Evolutionary conservation across 148 eudicot species (phyloP).

Genomic region (Bassia scoparia): DNA sequence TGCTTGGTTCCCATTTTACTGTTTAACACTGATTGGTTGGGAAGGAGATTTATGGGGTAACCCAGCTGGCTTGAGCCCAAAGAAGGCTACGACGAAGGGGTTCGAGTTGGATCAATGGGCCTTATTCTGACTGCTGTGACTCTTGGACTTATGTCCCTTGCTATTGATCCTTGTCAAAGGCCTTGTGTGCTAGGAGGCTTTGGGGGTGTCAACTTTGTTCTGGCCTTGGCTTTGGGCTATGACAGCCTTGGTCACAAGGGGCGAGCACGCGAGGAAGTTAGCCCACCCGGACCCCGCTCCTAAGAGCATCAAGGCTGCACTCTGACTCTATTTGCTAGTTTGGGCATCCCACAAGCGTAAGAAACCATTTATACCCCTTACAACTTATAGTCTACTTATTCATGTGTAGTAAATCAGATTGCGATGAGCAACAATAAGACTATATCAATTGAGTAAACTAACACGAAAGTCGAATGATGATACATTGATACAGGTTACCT

Average conservation of each 20-base stretch:
- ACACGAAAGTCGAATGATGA: not conserved
- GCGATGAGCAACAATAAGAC: too few species aligned
- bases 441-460: too few species aligned
- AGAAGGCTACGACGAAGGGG: slow-evolving; percentile 46
- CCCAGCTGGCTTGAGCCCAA: slow-evolving; percentile 13
- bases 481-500: slow-evolving; percentile 47
- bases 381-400: too few species aligned
- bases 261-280: slow-evolving; percentile 34
- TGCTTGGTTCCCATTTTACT: slow-evolving; percentile 67
- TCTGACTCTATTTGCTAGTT: slow-evolving; percentile 50
- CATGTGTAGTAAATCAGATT: too few species aligned
- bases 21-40: slow-evolving; percentile 76
- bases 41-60: slow-evolving; percentile 66
- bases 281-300: slow-evolving; percentile 29
- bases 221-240: slow-evolving; percentile 45
- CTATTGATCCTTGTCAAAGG: slow-evolving; percentile 41
- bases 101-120: slow-evolving; percentile 63
- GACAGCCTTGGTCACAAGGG: slow-evolving; percentile 59
- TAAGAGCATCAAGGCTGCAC: slow-evolving; percentile 39
- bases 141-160: slow-evolving; percentile 49
- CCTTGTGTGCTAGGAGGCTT: slow-evolving; percentile 55
- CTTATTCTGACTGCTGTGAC: slow-evolving; percentile 64
- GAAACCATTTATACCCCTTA: not conserved
- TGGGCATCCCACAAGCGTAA: slow-evolving; percentile 83
- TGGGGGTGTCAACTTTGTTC: slow-evolving; percentile 74